Base-by-base conservation (phyloP, 2,329 filamentous ascomycete species). In the Fusarium burgessii region DNA sequence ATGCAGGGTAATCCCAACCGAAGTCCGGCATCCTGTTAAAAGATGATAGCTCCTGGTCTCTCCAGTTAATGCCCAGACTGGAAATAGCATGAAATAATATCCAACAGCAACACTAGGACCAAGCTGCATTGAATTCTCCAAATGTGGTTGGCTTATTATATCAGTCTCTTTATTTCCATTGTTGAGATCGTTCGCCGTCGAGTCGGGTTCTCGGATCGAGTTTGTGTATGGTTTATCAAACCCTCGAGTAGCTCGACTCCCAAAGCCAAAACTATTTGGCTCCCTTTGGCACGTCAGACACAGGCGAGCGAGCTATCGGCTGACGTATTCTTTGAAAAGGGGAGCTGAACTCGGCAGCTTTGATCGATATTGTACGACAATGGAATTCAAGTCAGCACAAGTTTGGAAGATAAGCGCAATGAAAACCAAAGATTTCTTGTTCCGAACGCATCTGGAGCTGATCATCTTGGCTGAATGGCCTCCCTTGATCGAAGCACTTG, bases 111-210 rank as follows among this genome's bases (percentile, higher is more conserved):
- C 32, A 50, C 36, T 43, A 29, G 10, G 11, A 38, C 18, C 41
- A 25, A 13, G 32, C 23, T 23, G 18, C 20, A 11, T 45, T 46
- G 17, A 11, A 14, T 32, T 45, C 17, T 15, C 20, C n/a, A 40
- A 23, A 14, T 20, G n/a, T 42, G 8, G 18, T 9, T n/a, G 35
- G 11, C n/a, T 17, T 20, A 11, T 29, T 20, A 7, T 33, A 25
- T 35, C n/a, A 54, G 45, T 43, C 15, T 36, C 20, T 15, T 27
- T 55, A 6, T 50, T 25, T 23, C 18, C 18, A n/a, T 59, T 57
- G 38, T 63, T 23, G 15, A 15, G 32, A 40, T 68, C 52, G 67
- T 43, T 68, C 41, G 68, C 18, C 12, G 27, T n/a, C 17, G 35
- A 14, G 15, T 46, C 29, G 33, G 38, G 18, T 15, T 54, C 25